Evolutionary conservation across 768 basidiomycete species (phyloP).

Genomic region (Agrocybe praecox): DNA sequence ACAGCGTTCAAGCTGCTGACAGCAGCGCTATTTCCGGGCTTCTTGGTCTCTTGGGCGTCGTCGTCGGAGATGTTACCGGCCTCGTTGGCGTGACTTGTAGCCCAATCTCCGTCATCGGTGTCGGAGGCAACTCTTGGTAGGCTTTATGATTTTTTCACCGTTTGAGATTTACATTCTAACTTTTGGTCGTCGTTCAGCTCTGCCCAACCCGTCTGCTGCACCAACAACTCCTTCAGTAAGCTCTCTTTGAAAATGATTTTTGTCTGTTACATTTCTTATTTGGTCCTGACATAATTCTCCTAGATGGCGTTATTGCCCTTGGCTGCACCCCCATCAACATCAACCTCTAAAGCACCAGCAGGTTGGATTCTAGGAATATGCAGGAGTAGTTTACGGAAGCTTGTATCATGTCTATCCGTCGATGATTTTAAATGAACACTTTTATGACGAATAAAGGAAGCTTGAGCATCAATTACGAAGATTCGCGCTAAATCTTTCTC

Average conservation of each 20-base stretch:
- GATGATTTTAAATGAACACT: not conserved
- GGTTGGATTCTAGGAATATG: not conserved
- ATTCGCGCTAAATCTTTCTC: no score
- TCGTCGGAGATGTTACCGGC: conserved; percentile 22
- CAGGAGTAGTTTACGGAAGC: not conserved
- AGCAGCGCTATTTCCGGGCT: conserved; percentile 7
- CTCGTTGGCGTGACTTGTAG: conserved; percentile 29
- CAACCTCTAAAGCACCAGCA: conserved; percentile 18
- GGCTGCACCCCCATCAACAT: conserved; percentile 32
- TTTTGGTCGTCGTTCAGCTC: conserved; percentile 4
- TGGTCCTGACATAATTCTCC: not conserved
- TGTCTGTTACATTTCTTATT: not conserved
- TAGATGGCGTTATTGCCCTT: conserved; percentile 25
- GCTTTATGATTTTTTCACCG: not conserved
- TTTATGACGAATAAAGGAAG: not conserved
- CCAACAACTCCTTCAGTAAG: conserved; percentile 25
- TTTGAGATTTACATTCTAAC: not conserved
- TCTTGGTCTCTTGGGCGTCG: conserved; percentile 25
- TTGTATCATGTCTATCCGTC: not conserved
- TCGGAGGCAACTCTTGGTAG: conserved; percentile 24
- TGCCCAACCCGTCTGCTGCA: conserved; percentile 28
- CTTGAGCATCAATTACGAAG: no score
- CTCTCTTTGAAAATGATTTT: not conserved
- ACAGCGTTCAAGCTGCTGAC: conserved; percentile 23
- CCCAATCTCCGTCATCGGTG: conserved; percentile 27